Evolutionary conservation across 1,139 yeast genomes (phyloP).

Genomic region (Diutina rugosa): DNA sequence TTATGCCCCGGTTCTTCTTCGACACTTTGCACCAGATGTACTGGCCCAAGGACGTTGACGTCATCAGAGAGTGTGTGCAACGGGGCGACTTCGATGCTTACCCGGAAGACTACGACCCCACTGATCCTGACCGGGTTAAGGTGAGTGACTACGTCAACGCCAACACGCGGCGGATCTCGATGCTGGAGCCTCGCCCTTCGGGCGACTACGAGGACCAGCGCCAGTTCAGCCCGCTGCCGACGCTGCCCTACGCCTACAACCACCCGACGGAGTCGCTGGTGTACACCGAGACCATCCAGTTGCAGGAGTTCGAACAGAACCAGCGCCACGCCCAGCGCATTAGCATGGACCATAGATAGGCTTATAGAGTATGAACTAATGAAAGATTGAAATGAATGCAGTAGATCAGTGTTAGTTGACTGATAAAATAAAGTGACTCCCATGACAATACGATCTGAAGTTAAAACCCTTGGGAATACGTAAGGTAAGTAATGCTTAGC

Average conservation of each 20-base stretch:
- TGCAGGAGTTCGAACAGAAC: background rate
- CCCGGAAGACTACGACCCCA: constrained; percentile 51
- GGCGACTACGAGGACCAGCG: background rate
- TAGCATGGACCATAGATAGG: background rate
- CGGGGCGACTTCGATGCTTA: constrained; percentile 49
- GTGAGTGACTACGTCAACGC: constrained; percentile 6
- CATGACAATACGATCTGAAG: too few relatives aligned
- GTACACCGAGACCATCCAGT: background rate
- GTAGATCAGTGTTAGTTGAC: background rate
- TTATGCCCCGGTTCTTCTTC: constrained; percentile 64
- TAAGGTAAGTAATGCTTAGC: too few relatives aligned
- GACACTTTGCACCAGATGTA: constrained; percentile 51
- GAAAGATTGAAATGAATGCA: background rate
- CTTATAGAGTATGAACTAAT: background rate
- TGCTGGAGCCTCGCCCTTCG: background rate
- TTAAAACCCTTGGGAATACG: too few relatives aligned
- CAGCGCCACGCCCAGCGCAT: background rate
- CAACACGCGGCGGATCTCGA: background rate
- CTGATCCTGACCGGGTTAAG: constrained; percentile 37
- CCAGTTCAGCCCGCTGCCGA: background rate
- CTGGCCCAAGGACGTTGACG: constrained; percentile 71
- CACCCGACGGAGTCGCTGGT: background rate
- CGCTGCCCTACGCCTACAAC: background rate
- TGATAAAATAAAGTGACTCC: too few relatives aligned
- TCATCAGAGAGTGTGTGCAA: constrained; percentile 63